Base-by-base conservation (phyloP, 139 green algal genomes). In the Micractinium sp. region DNA sequence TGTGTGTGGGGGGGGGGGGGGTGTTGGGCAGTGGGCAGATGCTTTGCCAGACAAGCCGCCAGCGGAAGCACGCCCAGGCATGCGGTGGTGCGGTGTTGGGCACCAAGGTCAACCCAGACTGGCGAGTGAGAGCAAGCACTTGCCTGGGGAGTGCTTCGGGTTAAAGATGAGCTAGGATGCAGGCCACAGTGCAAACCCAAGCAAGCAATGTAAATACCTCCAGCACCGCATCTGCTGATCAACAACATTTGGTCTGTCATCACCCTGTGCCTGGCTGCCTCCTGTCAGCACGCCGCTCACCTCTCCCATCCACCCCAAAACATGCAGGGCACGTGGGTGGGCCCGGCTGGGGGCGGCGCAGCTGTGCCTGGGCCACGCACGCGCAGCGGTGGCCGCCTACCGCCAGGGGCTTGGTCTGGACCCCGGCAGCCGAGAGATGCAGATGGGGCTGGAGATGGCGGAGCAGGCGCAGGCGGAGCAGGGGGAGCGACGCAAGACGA, bases 261-360 rank as follows among this genome's bases (percentile, higher is more conserved):
- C 9, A 9, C 9, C 47, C 47, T 56, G n/a, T 22, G 71, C 71
- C 31, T 78, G 29, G 12, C 7, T 25, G 9, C 47, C 14, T 18
- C 83, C 25, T 27, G 18, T 56, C 18, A 14, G 2, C 18, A 4
- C n/a, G 27, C 71, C 31, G 19, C 71, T 27, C 71, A 36, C 71
- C 71, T 35, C 71, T 39, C 47, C 47, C 47, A 56, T 9, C 47
- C 47, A 56, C 47, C 47, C 5, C 47, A 56, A 35, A 9, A 22
- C 12, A 27, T 20, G 69, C 85, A 89, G 83, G 89, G 85, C 77
- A 1, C 85, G 89, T 0, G 89, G 85, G 39, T 92, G 89, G 85
- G 89, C 85, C 2, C 63, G 89, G 35, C 89, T 92, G 75, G 89
- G 89, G 18, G 85, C 89, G 2, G 89, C 89, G 9, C 85, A 92